Conservation (phyloP, 2,329 filamentous ascomycete genomes). For the Ascocoryne sarcoides region DNA sequence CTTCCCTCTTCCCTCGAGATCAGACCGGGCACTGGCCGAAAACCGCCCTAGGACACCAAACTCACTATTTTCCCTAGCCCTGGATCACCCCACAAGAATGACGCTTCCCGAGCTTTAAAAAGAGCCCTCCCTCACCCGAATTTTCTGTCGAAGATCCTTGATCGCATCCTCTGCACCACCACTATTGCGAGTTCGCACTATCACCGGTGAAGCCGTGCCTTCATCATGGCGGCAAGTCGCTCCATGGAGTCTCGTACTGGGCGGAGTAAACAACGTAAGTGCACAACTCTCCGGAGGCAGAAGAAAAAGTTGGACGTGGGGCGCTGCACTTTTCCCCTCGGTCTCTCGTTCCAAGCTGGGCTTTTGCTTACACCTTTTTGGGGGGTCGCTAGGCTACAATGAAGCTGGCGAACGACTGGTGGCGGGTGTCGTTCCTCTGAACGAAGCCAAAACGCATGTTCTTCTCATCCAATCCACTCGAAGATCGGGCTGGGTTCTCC, state of each 20-base stretch:
- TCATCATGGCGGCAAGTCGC: constrained; percentile 34
- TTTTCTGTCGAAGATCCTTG: constrained; percentile 2
- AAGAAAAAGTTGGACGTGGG: constrained; percentile 10
- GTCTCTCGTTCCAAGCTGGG: too few species aligned
- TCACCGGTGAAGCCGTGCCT: constrained; percentile 21
- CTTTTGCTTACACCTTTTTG: constrained; percentile 23
- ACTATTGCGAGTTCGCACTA: constrained; percentile 14
- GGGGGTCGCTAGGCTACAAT: constrained; percentile 71
- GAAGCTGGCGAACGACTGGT: constrained; percentile 88
- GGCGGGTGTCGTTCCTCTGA: constrained; percentile 86
- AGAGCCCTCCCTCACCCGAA: constrained; percentile 16
- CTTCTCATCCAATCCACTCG: constrained; percentile 89
- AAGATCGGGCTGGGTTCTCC: constrained; percentile 89
- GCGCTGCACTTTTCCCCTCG: constrained; percentile 5
- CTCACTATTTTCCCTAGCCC: background rate
- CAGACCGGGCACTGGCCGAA: background rate
- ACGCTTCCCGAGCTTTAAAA: constrained; percentile 20
- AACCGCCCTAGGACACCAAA: background rate
- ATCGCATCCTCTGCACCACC: constrained; percentile 12
- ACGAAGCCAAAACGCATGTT: constrained; percentile 76
- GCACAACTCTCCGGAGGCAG: constrained; percentile 13
- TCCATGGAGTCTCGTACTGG: constrained; percentile 68
- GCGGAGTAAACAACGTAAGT: constrained; percentile 75
- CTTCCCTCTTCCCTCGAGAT: background rate
- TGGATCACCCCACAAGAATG: constrained; percentile 13